phyloP scores from a whole-genome alignment of 192 early-diverging fungal species.

The Entophlyctis luteolus region DNA sequence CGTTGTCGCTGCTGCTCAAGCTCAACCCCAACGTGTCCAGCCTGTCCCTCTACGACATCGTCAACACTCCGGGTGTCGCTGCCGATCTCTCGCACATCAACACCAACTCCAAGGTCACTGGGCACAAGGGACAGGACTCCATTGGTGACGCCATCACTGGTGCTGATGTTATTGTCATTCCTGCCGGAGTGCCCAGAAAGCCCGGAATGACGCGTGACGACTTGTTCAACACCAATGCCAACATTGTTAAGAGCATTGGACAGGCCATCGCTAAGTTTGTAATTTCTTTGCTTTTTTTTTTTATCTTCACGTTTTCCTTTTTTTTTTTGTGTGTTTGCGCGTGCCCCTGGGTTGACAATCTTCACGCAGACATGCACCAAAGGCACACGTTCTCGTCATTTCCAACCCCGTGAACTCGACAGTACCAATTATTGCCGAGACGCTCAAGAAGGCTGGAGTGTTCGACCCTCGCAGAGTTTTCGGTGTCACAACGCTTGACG shows the following conservation, averaged over 20 bases:
- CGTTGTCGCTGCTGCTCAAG: conserved; percentile 61
- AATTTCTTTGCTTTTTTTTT: conserved; percentile 18
- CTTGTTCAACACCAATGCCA: conserved; percentile 68
- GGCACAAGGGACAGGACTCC: conserved; percentile 52
- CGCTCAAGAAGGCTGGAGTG: conserved; percentile 83
- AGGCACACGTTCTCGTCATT: conserved; percentile 84
- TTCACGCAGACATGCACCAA: conserved; percentile 65
- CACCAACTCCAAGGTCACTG: conserved; percentile 53
- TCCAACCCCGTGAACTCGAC: conserved; percentile 99
- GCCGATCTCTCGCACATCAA: conserved; percentile 67
- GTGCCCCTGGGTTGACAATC: neutral
- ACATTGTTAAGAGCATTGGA: conserved; percentile 57
- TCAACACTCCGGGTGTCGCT: conserved; percentile 63
- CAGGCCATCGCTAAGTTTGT: conserved; percentile 56
- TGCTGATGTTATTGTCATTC: conserved; percentile 57
- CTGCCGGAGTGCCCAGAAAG: conserved; percentile 64
- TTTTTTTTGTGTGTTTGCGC: neutral
- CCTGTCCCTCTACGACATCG: conserved; percentile 61
- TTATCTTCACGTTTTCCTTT: conserved; percentile 12
- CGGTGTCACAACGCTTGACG: conserved; percentile 91
- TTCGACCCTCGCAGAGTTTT: conserved; percentile 87
- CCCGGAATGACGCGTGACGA: conserved; percentile 71
- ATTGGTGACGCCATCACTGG: conserved; percentile 50
- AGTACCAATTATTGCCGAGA: conserved; percentile 91
- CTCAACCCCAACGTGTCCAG: conserved; percentile 51